Conservation (phyloP, 495 filamentous ascomycete species). For the Cercophora newfieldiana region DNA sequence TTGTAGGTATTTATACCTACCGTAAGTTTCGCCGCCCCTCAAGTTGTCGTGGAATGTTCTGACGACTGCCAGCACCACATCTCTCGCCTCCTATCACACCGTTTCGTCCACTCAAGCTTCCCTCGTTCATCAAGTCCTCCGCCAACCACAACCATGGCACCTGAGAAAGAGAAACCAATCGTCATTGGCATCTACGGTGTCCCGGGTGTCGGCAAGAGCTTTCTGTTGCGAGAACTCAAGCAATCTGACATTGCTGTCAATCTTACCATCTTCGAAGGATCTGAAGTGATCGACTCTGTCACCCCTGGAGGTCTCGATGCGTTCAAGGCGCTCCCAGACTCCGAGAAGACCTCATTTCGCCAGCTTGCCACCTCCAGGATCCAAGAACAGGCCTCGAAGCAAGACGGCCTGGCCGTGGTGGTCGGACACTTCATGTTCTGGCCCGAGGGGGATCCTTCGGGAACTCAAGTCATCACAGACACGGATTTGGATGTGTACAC, state of each 20-base stretch:
- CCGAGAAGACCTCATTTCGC: slow-evolving; percentile 44
- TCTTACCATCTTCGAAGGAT: slow-evolving; percentile 55
- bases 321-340: slow-evolving; percentile 49
- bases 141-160: not conserved
- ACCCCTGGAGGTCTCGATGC: slow-evolving; percentile 52
- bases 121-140: not conserved
- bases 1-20: too few relatives aligned
- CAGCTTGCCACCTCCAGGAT: slow-evolving; percentile 45
- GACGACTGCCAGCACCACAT: too few relatives aligned
- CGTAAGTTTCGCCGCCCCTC: too few relatives aligned
- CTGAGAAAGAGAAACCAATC: slow-evolving; percentile 29
- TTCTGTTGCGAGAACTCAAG: slow-evolving; percentile 48
- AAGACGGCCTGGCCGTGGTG: slow-evolving; percentile 49
- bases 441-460: slow-evolving; percentile 41
- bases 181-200: slow-evolving; percentile 64
- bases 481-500: slow-evolving; percentile 54
- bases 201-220: slow-evolving; percentile 62
- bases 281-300: slow-evolving; percentile 48
- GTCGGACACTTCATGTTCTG: slow-evolving; percentile 65
- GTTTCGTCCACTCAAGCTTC: too few relatives aligned
- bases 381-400: slow-evolving; percentile 36
- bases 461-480: slow-evolving; percentile 43
- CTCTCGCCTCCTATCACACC: too few relatives aligned
- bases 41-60: too few relatives aligned
- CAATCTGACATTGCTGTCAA: slow-evolving; percentile 34